Conservation (phyloP, 225 moss, liverwort and hornwort species). For the Climacium dendroides region DNA sequence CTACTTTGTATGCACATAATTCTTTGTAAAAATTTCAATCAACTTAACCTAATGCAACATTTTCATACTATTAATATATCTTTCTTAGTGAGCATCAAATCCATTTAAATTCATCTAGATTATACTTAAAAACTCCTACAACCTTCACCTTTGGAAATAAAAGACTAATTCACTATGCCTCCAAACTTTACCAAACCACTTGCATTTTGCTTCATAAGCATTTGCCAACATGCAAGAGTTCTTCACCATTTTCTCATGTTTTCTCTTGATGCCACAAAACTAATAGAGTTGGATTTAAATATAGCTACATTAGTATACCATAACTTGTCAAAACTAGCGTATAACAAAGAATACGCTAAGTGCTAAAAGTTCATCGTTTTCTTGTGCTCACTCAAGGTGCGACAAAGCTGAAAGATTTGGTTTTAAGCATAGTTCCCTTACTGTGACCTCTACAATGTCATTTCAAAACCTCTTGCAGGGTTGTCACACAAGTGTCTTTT, state of each 20-base stretch:
- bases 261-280: neutral
- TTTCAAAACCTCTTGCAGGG: neutral
- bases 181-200: neutral
- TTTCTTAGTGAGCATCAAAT: neutral
- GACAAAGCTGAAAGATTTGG: accelerated
- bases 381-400: neutral
- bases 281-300: too few species aligned
- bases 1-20: neutral
- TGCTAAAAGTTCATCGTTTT: neutral
- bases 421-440: neutral
- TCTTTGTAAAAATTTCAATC: neutral
- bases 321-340: too few species aligned
- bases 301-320: too few species aligned
- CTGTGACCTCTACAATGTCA: neutral
- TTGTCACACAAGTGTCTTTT: neutral
- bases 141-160: neutral
- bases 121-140: neutral
- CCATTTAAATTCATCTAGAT: neutral
- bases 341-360: neutral
- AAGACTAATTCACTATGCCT: neutral
- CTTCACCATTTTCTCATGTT: neutral
- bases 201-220: neutral
- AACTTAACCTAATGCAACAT: neutral
- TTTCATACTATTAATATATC: neutral
- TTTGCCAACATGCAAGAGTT: neutral